Conservation (phyloP, 2,329 filamentous ascomycete species). For the Epichloe gansuensis region DNA sequence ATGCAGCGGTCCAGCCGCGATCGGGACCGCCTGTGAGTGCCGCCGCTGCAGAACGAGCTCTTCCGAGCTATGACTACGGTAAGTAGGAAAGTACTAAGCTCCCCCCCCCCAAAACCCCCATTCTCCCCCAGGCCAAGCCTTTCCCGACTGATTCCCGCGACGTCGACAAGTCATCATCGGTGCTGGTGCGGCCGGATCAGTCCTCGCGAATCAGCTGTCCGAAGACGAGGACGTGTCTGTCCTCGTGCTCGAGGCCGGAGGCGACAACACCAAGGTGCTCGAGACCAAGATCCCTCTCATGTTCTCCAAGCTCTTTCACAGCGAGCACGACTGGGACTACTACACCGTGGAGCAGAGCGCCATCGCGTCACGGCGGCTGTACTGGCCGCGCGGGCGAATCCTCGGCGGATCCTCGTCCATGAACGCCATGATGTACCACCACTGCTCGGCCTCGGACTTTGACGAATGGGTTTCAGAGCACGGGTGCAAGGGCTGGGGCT, state of each 20-base stretch:
- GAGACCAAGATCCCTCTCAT: slow-evolving; percentile 10
- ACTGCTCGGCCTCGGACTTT: slow-evolving; percentile 11
- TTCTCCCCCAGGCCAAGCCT: background rate
- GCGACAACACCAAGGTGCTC: slow-evolving; percentile 9
- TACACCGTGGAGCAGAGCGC: slow-evolving; percentile 11
- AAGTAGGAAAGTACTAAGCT: background rate
- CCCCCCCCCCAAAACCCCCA: no score
- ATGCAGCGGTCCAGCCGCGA: background rate
- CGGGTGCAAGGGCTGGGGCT: slow-evolving; percentile 11
- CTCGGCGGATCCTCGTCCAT: slow-evolving; percentile 12
- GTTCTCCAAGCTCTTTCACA: slow-evolving; percentile 11
- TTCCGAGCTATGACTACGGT: slow-evolving; percentile 6
- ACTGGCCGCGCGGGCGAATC: slow-evolving; percentile 13
- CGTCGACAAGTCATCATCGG: slow-evolving; percentile 13
- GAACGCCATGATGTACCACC: slow-evolving; percentile 15
- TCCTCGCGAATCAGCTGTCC: slow-evolving; percentile 17
- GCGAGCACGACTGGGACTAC: slow-evolving; percentile 14
- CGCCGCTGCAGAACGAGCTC: slow-evolving; percentile 1
- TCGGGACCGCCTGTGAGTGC: slow-evolving; percentile 4
- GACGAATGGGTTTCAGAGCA: slow-evolving; percentile 9
- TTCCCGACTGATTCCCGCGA: background rate
- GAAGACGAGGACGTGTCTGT: slow-evolving; percentile 12
- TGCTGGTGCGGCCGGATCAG: slow-evolving; percentile 17
- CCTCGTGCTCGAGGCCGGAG: slow-evolving; percentile 10
- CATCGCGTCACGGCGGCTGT: slow-evolving; percentile 11